Evolutionary conservation across 345 rosid genomes (phyloP), one percentile per base, ranked within the genome.

Genomic region (Syzygium jambos): DNA sequence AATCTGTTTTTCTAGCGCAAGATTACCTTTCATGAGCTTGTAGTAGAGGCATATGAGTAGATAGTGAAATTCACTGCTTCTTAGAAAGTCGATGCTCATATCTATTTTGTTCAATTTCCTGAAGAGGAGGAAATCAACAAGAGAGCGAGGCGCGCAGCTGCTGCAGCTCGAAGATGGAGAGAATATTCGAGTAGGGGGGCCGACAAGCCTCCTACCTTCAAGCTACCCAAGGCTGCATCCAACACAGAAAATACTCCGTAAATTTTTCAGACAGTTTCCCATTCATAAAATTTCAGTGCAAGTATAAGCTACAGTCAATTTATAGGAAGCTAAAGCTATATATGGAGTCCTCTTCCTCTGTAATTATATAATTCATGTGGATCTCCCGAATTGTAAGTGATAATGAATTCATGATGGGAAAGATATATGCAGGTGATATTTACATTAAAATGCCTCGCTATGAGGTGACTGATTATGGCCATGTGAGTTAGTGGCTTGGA

Each of bases 101-200:
- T 85, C 63, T 19, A 30, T 78, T 53, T 65, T 85, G 53, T 29
- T 56, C 23, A 5, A 27, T 49, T 87, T 43, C 54, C 85, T 90
- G 90, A 95, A 95, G 99, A 96, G 90, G 98, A 94, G 91, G 97
- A 96, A 92, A 93, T 90, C 85, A 92, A 94, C 87, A 97, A 95
- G 87, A 94, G 97, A 88, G 95, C 96, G 38, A 93, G 86, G 78
- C 91, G 96, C 90, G 97, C 98, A 0, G 98, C 99, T 0, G 98
- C 96, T 11, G 98, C 98, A 11, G 95, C 99, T 17, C 90, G 97
- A 59, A 93, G 96, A 92, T 97, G 98, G 98, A 95, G 99, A 90
- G 98, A 97, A 90, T 97, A 95, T 88, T 96, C 99, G 12, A 93
- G 98, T 85, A 91, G 91, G 87, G 99, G 98, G 55, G 98, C 85